Evolutionary conservation across 768 basidiomycete genomes (phyloP), one percentile per base, ranked within the genome.

Genomic region (Mrakia hoshinonis): DNA sequence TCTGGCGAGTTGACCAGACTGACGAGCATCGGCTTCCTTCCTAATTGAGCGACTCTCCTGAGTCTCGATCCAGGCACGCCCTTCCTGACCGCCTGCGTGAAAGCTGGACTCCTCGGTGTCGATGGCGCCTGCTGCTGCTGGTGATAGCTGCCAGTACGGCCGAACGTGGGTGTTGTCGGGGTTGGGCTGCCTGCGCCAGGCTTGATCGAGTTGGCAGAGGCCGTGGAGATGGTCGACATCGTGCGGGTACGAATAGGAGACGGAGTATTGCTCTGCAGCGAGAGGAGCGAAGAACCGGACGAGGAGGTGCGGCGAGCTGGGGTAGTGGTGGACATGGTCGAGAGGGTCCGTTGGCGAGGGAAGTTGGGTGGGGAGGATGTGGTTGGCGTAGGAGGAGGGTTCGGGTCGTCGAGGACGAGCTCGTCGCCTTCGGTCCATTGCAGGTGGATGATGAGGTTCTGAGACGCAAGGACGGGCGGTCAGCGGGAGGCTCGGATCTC

Each of bases 391-490:
- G 49, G 31, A 38, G 15, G 13, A 1, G 54, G 18, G 54, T 31
- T 26, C 10, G n/a, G 6, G 43, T 46, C 43, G 31, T 26, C 65
- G 39, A 51, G 31, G 54, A 68, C 67, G 24, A 47, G 38, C 49
- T 68, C 54, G 52, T 46, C 34, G 24, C 39, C 43, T 24, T 39
- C 34, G 24, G 74, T 66, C 75, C 75, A 75, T 38, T 71, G 54
- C 34, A 76, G 39, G 6, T 69, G 74, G 24, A 77, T 74, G 43
- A 77, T 75, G 38, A 74, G 73, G 36, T 73, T 70, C 36, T 73
- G 48, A 7, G 76, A 75, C 5, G 73, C 76, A 61, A 26, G 18
- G n/a, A 1, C 0, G n/a, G 29, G 26, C 6, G 49, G 20, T 51
- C 15, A 51, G 49, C 49, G 49, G n/a, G n/a, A n/a, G n/a, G n/a